Conservation (phyloP, 2,329 filamentous ascomycete genomes). For the Neonectria hederae region DNA sequence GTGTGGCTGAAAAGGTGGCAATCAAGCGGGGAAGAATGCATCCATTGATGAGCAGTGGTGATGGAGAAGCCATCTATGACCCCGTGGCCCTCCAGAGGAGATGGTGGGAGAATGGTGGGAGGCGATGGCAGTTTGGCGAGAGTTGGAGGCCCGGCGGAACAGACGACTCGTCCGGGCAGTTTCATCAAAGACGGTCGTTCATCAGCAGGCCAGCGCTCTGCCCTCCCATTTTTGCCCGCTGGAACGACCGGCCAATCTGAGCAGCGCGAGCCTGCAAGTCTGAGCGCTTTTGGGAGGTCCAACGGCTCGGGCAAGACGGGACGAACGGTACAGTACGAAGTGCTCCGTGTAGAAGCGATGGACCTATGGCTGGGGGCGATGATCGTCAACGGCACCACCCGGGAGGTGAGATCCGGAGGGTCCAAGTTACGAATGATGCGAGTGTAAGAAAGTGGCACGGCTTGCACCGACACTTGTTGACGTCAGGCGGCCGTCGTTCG, state of each 20-base stretch:
- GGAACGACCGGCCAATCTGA: constrained; percentile 32
- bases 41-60: constrained; percentile 20
- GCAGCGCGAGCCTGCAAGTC: constrained; percentile 19
- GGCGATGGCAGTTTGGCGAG: constrained; percentile 14
- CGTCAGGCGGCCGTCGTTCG: constrained; percentile 13
- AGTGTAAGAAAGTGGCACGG: constrained; percentile 9
- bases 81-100: constrained; percentile 35
- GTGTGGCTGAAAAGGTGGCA: constrained; percentile 40
- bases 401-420: constrained; percentile 36
- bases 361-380: constrained; percentile 30
- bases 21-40: constrained; percentile 27
- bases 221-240: constrained; percentile 24
- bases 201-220: constrained; percentile 8
- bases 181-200: constrained; percentile 11
- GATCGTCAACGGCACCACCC: constrained; percentile 35
- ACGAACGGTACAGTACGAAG: constrained; percentile 17
- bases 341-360: constrained; percentile 20
- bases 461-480: constrained; percentile 4
- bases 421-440: constrained; percentile 9
- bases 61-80: constrained; percentile 25
- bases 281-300: constrained; percentile 13
- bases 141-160: constrained; percentile 36
- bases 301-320: constrained; percentile 11
- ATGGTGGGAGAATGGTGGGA: constrained; percentile 21
- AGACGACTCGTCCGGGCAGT: constrained; percentile 30